Percentiles rank a stretch among this genome's conserved stretches.
Evolutionary conservation across 2,329 filamentous ascomycete genomes (phyloP).

Genomic region (Orbilia quercus): DNA sequence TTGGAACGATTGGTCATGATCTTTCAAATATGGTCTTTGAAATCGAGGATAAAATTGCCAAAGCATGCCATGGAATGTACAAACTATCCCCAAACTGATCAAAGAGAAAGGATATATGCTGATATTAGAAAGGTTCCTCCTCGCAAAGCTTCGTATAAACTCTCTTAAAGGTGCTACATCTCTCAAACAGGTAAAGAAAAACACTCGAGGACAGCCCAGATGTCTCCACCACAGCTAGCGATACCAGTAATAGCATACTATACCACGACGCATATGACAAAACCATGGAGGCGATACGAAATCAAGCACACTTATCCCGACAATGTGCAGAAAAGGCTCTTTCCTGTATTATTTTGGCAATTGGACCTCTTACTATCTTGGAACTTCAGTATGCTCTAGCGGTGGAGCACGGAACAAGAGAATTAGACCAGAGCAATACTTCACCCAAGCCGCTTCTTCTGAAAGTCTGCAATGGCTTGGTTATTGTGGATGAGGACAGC

Average conservation of each 20-base stretch:
- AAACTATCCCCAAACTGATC: not conserved
- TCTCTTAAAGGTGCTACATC: not conserved
- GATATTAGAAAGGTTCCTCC: not conserved
- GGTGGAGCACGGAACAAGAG: slow-evolving; percentile 10
- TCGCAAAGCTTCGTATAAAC: not conserved
- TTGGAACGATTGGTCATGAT: not conserved
- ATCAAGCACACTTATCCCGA: not conserved
- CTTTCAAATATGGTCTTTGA: not conserved
- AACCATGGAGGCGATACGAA: not conserved
- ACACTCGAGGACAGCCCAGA: not conserved
- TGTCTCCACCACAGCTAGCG: not conserved
- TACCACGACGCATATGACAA: not conserved
- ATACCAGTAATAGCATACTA: slow-evolving; percentile 5
- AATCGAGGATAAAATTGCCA: not conserved
- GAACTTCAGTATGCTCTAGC: slow-evolving; percentile 29
- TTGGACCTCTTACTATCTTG: not conserved
- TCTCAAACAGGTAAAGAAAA: slow-evolving; percentile 59
- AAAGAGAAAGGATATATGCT: not conserved
- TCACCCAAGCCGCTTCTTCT: slow-evolving; percentile 1
- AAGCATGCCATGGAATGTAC: not conserved
- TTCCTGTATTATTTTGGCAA: slow-evolving; percentile 8
- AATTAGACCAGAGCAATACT: slow-evolving; percentile 12
- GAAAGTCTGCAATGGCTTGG: slow-evolving; percentile 8
- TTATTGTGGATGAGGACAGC: slow-evolving; percentile 16
- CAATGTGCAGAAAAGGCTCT: slow-evolving; percentile 4